Conservation (phyloP, 495 filamentous ascomycete genomes). For the Penicillium desertorum region DNA sequence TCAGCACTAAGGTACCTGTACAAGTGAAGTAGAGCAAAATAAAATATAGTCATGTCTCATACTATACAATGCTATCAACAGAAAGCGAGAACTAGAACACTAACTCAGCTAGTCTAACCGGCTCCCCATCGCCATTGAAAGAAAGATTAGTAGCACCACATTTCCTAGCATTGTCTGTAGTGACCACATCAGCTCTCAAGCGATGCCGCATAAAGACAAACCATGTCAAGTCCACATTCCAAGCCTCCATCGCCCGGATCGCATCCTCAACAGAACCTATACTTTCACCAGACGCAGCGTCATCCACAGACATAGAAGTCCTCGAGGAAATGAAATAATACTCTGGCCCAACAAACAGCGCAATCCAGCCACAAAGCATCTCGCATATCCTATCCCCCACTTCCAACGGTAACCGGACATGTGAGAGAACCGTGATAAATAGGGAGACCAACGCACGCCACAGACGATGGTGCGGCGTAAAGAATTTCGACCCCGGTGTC, state of each 20-base stretch:
- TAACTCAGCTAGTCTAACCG: constrained; percentile 32
- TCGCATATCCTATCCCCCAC: constrained; percentile 43
- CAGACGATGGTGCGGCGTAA: constrained; percentile 42
- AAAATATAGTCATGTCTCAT: background rate
- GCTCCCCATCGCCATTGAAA: constrained; percentile 15
- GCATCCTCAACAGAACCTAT: constrained; percentile 27
- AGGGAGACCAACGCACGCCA: constrained; percentile 41
- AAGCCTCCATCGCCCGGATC: constrained; percentile 45
- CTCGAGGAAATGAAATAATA: constrained; percentile 31
- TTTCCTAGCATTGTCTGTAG: background rate
- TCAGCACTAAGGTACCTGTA: background rate
- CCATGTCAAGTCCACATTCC: constrained; percentile 50
- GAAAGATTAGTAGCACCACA: background rate
- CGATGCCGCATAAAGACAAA: constrained; percentile 38
- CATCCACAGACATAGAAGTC: background rate
- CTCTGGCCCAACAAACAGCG: constrained; percentile 36
- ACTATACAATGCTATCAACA: constrained; percentile 1
- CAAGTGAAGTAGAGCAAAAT: constrained; percentile 1
- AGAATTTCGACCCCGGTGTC: constrained; percentile 29
- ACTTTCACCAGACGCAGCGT: background rate
- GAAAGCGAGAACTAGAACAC: constrained; percentile 26
- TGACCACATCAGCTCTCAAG: background rate
- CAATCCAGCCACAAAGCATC: constrained; percentile 41
- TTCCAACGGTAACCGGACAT: constrained; percentile 40
- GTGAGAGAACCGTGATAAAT: constrained; percentile 41